Conservation (phyloP, 202 grass and related monocot species). For the Eragrostis tef region DNA sequence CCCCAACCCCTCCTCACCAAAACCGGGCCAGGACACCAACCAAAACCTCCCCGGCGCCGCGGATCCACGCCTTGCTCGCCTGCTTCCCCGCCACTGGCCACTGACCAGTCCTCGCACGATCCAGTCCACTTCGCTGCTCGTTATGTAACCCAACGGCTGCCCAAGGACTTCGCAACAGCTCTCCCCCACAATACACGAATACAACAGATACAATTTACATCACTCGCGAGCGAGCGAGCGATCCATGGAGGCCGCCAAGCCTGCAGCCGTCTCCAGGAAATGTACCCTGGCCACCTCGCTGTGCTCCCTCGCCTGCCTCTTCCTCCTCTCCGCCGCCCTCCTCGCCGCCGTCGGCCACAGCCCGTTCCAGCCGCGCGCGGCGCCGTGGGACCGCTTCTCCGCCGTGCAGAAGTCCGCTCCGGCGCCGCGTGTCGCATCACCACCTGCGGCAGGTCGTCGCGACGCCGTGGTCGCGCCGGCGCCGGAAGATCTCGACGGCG, state of each 20-base stretch:
- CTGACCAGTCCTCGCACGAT: too few species aligned
- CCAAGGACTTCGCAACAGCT: background rate
- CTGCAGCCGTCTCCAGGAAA: background rate
- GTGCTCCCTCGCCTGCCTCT: constrained; percentile 44
- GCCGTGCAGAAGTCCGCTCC: background rate
- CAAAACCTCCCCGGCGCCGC: constrained; percentile 10
- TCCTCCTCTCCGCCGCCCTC: constrained; percentile 47
- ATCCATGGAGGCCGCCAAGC: constrained; percentile 42
- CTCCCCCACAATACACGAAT: background rate
- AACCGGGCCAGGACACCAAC: background rate
- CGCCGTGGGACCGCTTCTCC: constrained; percentile 28
- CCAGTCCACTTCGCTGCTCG: too few species aligned
- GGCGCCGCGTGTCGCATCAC: background rate
- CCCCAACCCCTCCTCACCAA: constrained; percentile 54
- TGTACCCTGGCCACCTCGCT: constrained; percentile 28
- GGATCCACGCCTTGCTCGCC: constrained; percentile 29
- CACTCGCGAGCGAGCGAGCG: background rate
- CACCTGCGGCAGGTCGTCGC: background rate
- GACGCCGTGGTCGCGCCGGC: background rate
- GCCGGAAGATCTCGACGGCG: background rate
- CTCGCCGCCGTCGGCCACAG: constrained; percentile 7
- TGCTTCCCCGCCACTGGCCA: background rate
- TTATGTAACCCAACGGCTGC: constrained; percentile 4
- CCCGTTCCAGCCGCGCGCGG: constrained; percentile 13
- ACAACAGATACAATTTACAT: background rate